phyloP scores from a whole-genome alignment of 305 asterid genomes.

The Solanum hybrid region DNA sequence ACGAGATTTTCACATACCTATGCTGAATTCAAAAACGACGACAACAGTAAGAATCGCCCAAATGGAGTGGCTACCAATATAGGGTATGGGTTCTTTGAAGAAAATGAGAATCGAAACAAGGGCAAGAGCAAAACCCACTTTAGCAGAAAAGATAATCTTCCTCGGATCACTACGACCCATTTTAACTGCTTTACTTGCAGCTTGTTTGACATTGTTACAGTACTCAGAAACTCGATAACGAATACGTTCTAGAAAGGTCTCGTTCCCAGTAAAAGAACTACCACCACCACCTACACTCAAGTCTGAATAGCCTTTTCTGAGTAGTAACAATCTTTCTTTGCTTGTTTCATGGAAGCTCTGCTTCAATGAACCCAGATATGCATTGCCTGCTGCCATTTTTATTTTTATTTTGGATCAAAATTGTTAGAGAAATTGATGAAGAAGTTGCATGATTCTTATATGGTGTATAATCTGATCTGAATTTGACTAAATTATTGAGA shows the following conservation, averaged over 20 bases:
- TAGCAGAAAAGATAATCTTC: constrained; percentile 61
- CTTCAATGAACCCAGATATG: constrained; percentile 42
- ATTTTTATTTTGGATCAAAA: not conserved
- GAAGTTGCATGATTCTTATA: not conserved
- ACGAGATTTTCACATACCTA: constrained; percentile 33
- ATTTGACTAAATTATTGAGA: not conserved
- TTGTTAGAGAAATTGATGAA: not conserved
- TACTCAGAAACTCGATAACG: constrained; percentile 14
- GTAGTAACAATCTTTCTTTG: constrained; percentile 39
- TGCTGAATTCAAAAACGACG: constrained; percentile 84
- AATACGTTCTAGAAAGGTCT: constrained; percentile 24
- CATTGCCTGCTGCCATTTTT: constrained; percentile 3
- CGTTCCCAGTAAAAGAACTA: constrained; percentile 9
- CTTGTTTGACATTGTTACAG: constrained; percentile 17
- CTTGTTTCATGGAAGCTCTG: constrained; percentile 58
- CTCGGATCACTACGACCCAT: constrained; percentile 90
- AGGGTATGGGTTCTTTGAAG: constrained; percentile 55
- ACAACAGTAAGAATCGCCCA: constrained; percentile 96
- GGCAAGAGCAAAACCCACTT: constrained; percentile 62
- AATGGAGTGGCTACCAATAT: constrained; percentile 47
- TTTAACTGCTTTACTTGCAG: constrained; percentile 20
- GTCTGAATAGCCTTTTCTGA: constrained; percentile 36
- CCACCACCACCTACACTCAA: constrained; percentile 24
- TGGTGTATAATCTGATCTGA: not conserved
- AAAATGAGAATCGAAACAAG: constrained; percentile 66